Percentiles rank a stretch among this genome's conserved stretches.
Conservation (phyloP, 257 asterid genomes). For the Orobanche coerulescens region DNA sequence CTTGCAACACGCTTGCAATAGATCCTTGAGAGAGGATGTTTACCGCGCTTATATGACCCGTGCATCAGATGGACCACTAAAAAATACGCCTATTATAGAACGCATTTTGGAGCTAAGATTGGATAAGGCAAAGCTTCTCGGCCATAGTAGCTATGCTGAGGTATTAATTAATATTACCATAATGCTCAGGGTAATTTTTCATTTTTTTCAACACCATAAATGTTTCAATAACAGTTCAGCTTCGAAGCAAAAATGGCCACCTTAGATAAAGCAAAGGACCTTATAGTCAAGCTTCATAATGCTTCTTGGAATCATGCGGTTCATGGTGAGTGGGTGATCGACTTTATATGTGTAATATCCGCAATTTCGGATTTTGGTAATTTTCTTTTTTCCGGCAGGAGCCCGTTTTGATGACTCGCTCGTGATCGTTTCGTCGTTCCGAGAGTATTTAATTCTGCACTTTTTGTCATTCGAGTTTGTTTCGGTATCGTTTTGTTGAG, state of each 20-base stretch:
- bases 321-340: constrained; percentile 24
- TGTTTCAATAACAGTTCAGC: constrained; percentile 28
- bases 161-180: constrained; percentile 27
- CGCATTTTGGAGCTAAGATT: constrained; percentile 61
- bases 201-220: constrained; percentile 1
- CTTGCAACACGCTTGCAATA: constrained; percentile 57
- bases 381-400: no score
- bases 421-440: no score
- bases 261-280: constrained; percentile 37
- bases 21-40: constrained; percentile 71
- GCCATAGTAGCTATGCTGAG: constrained; percentile 66
- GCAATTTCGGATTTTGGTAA: no score
- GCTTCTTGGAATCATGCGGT: constrained; percentile 39
- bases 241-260: constrained; percentile 46
- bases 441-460: no score
- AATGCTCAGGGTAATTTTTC: no score
- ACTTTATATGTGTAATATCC: constrained; percentile 3
- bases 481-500: no score
- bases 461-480: no score
- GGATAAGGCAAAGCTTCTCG: constrained; percentile 72
- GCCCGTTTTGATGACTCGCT: no score
- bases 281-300: constrained; percentile 36
- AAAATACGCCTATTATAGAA: constrained; percentile 61
- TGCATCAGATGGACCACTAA: constrained; percentile 65
- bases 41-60: constrained; percentile 65